These are phyloP conservation scores for Endocalyx cinctus DNA, from an alignment of 2,329 filamentous ascomycete genomes.

Conservation along the genomic window DNA sequence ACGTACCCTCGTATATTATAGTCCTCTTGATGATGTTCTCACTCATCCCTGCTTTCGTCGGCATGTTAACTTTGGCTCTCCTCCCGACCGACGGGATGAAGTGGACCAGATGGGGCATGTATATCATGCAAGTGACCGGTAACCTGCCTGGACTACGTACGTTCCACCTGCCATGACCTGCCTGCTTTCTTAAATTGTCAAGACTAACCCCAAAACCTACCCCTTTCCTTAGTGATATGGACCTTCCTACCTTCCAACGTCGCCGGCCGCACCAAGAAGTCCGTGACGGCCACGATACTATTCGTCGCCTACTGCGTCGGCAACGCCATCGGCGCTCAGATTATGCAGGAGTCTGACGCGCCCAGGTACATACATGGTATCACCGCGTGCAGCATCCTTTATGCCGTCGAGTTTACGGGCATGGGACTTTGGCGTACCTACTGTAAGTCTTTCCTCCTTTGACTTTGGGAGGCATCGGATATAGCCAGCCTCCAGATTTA, in stretches of 20 bases:
- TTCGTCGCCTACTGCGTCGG: slow-evolving; percentile 15
- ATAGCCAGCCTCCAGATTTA: too few species aligned
- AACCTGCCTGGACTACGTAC: slow-evolving; percentile 21
- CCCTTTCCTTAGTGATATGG: slow-evolving; percentile 22
- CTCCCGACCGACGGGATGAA: slow-evolving; percentile 16
- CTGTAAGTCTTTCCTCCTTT: slow-evolving; percentile 9
- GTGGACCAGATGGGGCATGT: slow-evolving; percentile 30
- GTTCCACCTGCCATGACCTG: too few species aligned
- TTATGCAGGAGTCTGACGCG: slow-evolving; percentile 17
- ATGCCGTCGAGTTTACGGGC: slow-evolving; percentile 20
- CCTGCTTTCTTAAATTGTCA: too few species aligned
- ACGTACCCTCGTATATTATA: too few species aligned
- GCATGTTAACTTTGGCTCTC: slow-evolving; percentile 26
- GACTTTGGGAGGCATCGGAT: slow-evolving; percentile 1
- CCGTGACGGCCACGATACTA: slow-evolving; percentile 11
- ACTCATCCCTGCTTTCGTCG: slow-evolving; percentile 25
- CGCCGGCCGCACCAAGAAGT: slow-evolving; percentile 18
- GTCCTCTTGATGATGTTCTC: slow-evolving; percentile 23
- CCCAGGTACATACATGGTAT: slow-evolving; percentile 15
- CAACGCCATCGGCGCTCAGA: slow-evolving; percentile 15
- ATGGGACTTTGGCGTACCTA: slow-evolving; percentile 22
- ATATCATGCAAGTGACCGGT: slow-evolving; percentile 23
- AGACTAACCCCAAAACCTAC: too few species aligned
- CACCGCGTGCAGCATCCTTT: slow-evolving; percentile 20
- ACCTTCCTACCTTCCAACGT: slow-evolving; percentile 26